Conservation (phyloP, 805 yeast species). For the Candida nanaspora region DNA sequence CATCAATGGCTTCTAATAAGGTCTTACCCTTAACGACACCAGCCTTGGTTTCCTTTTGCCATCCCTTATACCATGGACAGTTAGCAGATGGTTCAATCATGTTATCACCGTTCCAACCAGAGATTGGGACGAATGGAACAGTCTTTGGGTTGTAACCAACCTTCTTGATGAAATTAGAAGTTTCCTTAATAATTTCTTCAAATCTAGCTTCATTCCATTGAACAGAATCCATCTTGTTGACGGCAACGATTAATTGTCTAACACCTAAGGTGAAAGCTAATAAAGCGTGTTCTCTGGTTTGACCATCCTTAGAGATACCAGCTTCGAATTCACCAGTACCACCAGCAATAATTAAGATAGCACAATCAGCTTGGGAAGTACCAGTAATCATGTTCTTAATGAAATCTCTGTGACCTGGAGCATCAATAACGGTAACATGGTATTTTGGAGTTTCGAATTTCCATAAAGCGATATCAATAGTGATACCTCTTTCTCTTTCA, state of each 20-base stretch:
- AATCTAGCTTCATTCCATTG: conserved; percentile 80
- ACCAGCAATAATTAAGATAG: conserved; percentile 84
- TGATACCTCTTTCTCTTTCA: conserved; percentile 96
- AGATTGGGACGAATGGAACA: conserved; percentile 83
- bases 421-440: conserved; percentile 87
- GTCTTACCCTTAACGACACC: conserved; percentile 74
- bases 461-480: conserved; percentile 90
- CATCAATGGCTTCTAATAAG: conserved; percentile 77
- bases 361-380: conserved; percentile 91
- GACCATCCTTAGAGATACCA: conserved; percentile 92
- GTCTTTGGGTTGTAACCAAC: conserved; percentile 80
- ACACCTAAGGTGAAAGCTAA: conserved; percentile 89
- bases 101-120: conserved; percentile 93
- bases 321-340: conserved; percentile 95
- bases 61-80: conserved; percentile 87
- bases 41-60: conserved; percentile 73
- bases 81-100: conserved; percentile 77
- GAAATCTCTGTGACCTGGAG: conserved; percentile 96
- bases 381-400: conserved; percentile 95
- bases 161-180: conserved; percentile 75
- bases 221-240: conserved; percentile 93
- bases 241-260: conserved; percentile 78
- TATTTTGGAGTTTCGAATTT: conserved; percentile 88
- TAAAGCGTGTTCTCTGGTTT: conserved; percentile 92
- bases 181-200: conserved; percentile 71